Percentiles rank a stretch among this genome's conserved stretches.
These are phyloP conservation scores for Rhodamnia rubescens DNA, from an alignment of 345 rosid genomes.

Conservation along the genomic window DNA sequence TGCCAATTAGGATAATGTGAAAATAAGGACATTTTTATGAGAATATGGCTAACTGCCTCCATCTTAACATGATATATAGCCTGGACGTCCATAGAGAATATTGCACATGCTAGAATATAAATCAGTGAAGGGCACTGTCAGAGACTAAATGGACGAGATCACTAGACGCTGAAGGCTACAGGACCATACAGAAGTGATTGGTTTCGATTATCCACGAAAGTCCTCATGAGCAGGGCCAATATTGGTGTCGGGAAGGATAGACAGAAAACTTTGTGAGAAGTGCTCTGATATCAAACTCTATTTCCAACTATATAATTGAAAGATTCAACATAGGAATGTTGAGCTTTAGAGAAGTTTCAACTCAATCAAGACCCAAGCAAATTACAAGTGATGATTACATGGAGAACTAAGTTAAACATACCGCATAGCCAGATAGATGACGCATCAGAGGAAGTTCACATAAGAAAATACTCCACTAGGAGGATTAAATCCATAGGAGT, in stretches of 20 bases:
- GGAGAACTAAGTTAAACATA: not conserved
- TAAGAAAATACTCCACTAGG: not conserved
- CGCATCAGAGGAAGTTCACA: not conserved
- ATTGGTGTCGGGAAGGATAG: not conserved
- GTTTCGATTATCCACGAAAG: not conserved
- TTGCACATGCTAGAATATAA: not conserved
- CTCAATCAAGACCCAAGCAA: not conserved
- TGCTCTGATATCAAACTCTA: not conserved
- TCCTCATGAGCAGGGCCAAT: not conserved
- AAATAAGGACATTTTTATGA: not conserved
- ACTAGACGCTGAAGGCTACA: not conserved
- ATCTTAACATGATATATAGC: not conserved
- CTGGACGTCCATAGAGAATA: not conserved
- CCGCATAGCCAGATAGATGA: not conserved
- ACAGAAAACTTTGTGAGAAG: not conserved
- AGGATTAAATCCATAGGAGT: not conserved
- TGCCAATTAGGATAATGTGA: slow-evolving; percentile 20
- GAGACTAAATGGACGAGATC: not conserved
- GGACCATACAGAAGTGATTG: not conserved
- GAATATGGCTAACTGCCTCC: not conserved
- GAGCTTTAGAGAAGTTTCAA: not conserved
- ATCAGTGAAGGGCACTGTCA: not conserved
- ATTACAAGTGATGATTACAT: not conserved
- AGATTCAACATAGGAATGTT: not conserved
- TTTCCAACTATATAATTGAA: not conserved